Evolutionary conservation across 1,139 yeast species (phyloP), one percentile per base, ranked within the genome.

Genomic region (Keqinozyma sinolaborantium): DNA sequence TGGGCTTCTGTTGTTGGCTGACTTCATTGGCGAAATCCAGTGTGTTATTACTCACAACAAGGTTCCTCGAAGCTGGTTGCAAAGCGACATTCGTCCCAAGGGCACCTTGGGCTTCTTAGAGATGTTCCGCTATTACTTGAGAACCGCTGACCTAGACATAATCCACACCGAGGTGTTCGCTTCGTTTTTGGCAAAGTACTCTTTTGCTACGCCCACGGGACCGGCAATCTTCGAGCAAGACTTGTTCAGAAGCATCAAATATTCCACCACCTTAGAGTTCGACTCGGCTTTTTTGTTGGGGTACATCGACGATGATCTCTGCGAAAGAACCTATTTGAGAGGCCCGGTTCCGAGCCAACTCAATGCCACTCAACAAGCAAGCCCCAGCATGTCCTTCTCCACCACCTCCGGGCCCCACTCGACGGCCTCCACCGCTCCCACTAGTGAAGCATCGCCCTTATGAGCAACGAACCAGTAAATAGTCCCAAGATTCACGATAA

Each of bases 41-140:
- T 15, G 25, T 29, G 23, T 25, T 19, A 18, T n/a, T 34, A 7
- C 9, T 36, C 12, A 16, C 27, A 3, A 25, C 2, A 29, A 25
- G 20, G 29, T 36, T 7, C 40, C 40, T 6, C 30, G 19, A 18
- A 11, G 8, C 5, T 36, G 40, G 40, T 15, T 34, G 6, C 15
- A 32, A 11, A 24, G 21, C 23, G 24, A 24, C 15, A 9, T 26
- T 5, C 24, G 27, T 12, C 40, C 40, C 1, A 36, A 34, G 18
- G 40, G 40, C n/a, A 30, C 34, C n/a, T 18, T 36, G 14, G 13
- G 29, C 4, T 24, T 36, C 14, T 33, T 28, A n/a, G 40, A 34
- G 12, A 26, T 36, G 3, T 21, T 36, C 10, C 15, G 15, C 2
- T 34, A 30, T 25, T 18, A 34, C 9, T 12, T 10, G 12, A 18